Conservation (phyloP, 2,329 filamentous ascomycete genomes). For the Amauroascus verrucosus region DNA sequence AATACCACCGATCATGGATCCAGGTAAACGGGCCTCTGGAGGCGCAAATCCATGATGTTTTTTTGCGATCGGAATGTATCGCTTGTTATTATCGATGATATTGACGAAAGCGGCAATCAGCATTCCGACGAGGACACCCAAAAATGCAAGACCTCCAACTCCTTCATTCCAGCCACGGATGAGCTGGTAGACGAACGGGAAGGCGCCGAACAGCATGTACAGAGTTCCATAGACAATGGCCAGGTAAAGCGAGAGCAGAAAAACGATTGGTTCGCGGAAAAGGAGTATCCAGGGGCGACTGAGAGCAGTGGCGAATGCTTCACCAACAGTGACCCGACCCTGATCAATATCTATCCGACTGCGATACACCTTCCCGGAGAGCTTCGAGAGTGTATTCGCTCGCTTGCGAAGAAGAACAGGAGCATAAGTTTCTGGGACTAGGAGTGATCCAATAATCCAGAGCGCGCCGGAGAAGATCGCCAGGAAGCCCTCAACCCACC, state of each 20-base stretch:
- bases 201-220: slow-evolving; percentile 51
- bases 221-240: slow-evolving; percentile 43
- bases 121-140: slow-evolving; percentile 61
- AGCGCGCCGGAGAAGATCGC: slow-evolving; percentile 51
- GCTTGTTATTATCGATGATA: slow-evolving; percentile 47
- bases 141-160: slow-evolving; percentile 54
- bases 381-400: slow-evolving; percentile 42
- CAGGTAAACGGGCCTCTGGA: slow-evolving; percentile 55
- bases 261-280: slow-evolving; percentile 59
- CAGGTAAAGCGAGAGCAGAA: slow-evolving; percentile 56
- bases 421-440: slow-evolving; percentile 52
- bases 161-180: slow-evolving; percentile 50
- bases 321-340: slow-evolving; percentile 35
- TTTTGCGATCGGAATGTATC: slow-evolving; percentile 41
- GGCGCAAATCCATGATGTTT: slow-evolving; percentile 47
- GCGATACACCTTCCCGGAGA: slow-evolving; percentile 48
- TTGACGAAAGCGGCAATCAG: slow-evolving; percentile 45
- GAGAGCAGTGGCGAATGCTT: slow-evolving; percentile 49
- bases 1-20: slow-evolving; percentile 52
- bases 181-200: slow-evolving; percentile 56
- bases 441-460: slow-evolving; percentile 43
- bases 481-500: slow-evolving; percentile 53
- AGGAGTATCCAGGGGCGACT: slow-evolving; percentile 58
- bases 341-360: slow-evolving; percentile 43
- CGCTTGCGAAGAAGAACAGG: slow-evolving; percentile 47